Evolutionary conservation across 345 rosid species (phyloP).

Genomic region (Hirschfeldia incana): DNA sequence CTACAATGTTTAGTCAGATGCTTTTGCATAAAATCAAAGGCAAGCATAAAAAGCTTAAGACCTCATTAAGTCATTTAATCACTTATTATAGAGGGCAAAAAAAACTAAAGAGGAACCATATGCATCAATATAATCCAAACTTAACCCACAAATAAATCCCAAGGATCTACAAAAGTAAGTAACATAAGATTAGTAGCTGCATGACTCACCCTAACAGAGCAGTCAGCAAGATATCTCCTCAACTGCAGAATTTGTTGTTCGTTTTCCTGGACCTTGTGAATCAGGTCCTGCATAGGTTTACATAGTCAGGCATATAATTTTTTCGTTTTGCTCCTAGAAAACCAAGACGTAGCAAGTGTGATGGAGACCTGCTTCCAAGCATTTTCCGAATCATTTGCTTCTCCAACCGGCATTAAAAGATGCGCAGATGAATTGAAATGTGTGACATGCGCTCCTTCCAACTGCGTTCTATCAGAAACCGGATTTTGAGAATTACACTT

Average conservation of each 20-base stretch:
- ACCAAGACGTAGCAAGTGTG: constrained; percentile 25
- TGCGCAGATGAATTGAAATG: constrained; percentile 45
- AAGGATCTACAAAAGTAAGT: constrained; percentile 10
- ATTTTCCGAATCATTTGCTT: constrained; percentile 51
- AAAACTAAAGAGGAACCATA: constrained; percentile 9
- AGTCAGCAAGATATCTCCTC: constrained; percentile 71
- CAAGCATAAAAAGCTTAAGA: constrained; percentile 8
- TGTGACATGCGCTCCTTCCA: constrained; percentile 55
- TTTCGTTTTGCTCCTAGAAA: constrained; percentile 10
- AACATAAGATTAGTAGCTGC: too few species aligned
- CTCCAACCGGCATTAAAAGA: constrained; percentile 58
- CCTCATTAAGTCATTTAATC: neutral
- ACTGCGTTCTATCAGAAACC: constrained; percentile 50
- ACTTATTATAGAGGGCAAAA: constrained; percentile 14
- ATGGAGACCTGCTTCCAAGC: constrained; percentile 75
- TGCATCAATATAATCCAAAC: constrained; percentile 43
- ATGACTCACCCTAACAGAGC: constrained; percentile 65
- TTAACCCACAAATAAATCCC: neutral
- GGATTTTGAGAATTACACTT: constrained; percentile 23
- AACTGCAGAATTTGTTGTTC: constrained; percentile 82
- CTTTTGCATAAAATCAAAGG: constrained; percentile 16
- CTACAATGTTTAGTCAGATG: constrained; percentile 28
- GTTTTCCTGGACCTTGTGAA: constrained; percentile 58
- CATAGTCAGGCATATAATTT: constrained; percentile 7
- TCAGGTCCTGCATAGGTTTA: constrained; percentile 53